Percentiles rank a stretch among this genome's conserved stretches.
Evolutionary conservation across 345 rosid species (phyloP).

Genomic region (Cardamine resedifolia): DNA sequence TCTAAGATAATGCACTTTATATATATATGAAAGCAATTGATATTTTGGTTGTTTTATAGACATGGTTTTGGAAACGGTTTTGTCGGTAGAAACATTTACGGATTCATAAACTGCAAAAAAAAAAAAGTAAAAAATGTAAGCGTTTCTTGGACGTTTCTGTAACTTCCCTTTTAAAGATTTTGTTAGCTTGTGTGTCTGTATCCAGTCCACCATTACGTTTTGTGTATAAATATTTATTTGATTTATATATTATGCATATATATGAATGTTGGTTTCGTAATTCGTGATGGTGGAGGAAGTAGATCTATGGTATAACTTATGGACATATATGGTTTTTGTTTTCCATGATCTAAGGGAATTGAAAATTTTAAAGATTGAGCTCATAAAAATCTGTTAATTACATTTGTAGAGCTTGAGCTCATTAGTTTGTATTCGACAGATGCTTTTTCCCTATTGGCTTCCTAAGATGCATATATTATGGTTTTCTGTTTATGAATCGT

Average conservation of each 20-base stretch:
- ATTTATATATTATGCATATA: background rate
- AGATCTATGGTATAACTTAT: background rate
- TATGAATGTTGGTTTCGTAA: too few relatives aligned
- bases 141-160: conserved; percentile 37
- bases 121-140: background rate
- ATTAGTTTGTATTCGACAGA: background rate
- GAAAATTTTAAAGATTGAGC: background rate
- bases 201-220: conserved; percentile 20
- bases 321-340: conserved; percentile 4
- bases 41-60: background rate
- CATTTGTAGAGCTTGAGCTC: background rate
- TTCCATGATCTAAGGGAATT: background rate
- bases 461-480: background rate
- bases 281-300: too few relatives aligned
- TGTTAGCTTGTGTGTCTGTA: conserved; percentile 20
- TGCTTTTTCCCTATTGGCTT: background rate
- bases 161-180: conserved; percentile 10
- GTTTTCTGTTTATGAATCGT: conserved; percentile 5
- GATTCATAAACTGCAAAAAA: conserved; percentile 12
- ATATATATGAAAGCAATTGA: background rate
- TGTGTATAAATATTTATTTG: background rate
- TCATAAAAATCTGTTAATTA: too few relatives aligned
- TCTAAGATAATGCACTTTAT: background rate
- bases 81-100: conserved; percentile 26
- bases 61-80: conserved; percentile 14